These are phyloP conservation scores for Schizochytrium sp. DNA, from an alignment of 108 stramenopile genomes.

Conservation along the genomic window DNA sequence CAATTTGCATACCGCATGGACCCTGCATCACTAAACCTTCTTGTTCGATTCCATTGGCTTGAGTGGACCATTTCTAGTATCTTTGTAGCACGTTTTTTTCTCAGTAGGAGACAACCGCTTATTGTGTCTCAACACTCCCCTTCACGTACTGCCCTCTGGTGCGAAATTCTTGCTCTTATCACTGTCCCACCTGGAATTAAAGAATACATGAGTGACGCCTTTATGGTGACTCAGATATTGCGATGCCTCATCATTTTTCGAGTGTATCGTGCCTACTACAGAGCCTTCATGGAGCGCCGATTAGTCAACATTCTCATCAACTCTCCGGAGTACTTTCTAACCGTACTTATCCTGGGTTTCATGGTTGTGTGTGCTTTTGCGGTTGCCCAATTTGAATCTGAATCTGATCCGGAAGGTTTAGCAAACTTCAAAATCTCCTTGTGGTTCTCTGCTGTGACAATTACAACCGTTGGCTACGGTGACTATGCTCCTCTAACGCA, in stretches of 20 bases:
- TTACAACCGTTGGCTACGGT: slow-evolving; percentile 54
- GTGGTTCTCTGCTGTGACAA: slow-evolving; percentile 52
- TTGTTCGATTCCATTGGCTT: not conserved
- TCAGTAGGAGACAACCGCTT: not conserved
- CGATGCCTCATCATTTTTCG: slow-evolving; percentile 25
- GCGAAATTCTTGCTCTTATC: slow-evolving; percentile 28
- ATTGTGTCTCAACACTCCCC: not conserved
- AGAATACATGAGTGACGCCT: slow-evolving; percentile 1
- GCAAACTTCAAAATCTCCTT: slow-evolving; percentile 33
- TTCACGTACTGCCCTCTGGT: not conserved
- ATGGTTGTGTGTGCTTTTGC: not conserved
- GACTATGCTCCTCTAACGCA: slow-evolving; percentile 36
- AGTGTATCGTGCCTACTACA: not conserved
- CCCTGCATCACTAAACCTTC: not conserved
- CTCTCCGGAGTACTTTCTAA: slow-evolving; percentile 18
- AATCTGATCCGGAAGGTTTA: not conserved
- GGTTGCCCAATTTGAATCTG: not conserved
- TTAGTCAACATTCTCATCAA: slow-evolving; percentile 54
- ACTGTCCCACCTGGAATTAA: slow-evolving; percentile 29
- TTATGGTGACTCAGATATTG: not conserved
- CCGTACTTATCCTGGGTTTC: slow-evolving; percentile 18
- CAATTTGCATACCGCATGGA: not conserved
- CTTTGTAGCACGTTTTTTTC: not conserved
- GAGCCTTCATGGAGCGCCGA: not conserved
- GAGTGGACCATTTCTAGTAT: slow-evolving; percentile 6